These are phyloP conservation scores for Flueggea neowawraea DNA, from an alignment of 441 rosid genomes.

Conservation along the genomic window DNA sequence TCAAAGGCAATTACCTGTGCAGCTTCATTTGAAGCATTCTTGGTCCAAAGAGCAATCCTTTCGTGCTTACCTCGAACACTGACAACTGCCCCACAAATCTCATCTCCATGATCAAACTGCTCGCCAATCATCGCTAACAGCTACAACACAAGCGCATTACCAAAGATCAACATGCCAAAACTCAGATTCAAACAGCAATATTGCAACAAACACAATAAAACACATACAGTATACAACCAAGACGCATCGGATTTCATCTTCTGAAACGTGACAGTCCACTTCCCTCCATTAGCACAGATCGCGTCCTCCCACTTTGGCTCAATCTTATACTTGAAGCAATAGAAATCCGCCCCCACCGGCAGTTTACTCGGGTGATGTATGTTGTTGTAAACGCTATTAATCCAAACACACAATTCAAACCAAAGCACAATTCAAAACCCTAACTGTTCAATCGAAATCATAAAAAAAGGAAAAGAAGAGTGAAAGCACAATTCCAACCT, in stretches of 20 bases:
- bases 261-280: conserved; percentile 58
- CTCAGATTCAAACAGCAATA: conserved; percentile 79
- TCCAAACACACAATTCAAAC: no score
- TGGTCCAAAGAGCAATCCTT: conserved; percentile 82
- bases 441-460: no score
- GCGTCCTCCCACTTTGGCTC: conserved; percentile 99
- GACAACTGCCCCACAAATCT: conserved; percentile 88
- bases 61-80: conserved; percentile 69
- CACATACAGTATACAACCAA: conserved; percentile 77
- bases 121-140: no score
- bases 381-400: no score
- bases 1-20: conserved; percentile 42
- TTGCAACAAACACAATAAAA: not conserved
- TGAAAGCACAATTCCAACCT: no score
- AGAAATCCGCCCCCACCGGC: conserved; percentile 72
- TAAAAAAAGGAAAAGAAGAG: no score
- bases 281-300: conserved; percentile 89
- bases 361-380: no score
- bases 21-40: conserved; percentile 88
- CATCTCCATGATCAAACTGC: no score
- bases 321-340: conserved; percentile 83
- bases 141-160: no score
- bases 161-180: conserved; percentile 85
- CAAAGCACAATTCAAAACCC: no score
- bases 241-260: conserved; percentile 62